Base-by-base conservation (phyloP, 257 asterid species). In the Parsonsia alboflavescens region DNA sequence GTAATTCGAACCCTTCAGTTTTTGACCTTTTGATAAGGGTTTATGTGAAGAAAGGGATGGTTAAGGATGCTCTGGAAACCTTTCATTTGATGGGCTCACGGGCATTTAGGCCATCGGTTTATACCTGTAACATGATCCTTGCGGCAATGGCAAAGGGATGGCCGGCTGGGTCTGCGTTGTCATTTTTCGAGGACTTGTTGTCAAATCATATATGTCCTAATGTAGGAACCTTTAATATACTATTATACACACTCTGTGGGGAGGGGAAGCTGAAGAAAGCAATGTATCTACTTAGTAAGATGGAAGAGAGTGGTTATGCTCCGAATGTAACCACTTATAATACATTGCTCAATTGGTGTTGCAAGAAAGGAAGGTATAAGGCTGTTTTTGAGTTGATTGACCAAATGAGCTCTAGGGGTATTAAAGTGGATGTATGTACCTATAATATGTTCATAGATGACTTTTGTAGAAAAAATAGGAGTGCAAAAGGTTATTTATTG, bases 251-350 rank as follows among this genome's bases (percentile, higher is more conserved):
- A 13, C 88, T 94, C 36, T 94, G 99, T 77, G 68, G 77, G 41
- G 84, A 87, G 52, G 97, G 97, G 73, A 88, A 89, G 73, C 78
- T 92, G 68, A 86, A 88, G 81, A 86, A 87, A 84, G 97, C 97
- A 0, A 82, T 77, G 22, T 82, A 84, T 85, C 84, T 94, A 56
- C 84, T 94, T 0, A 75, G 66, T 70, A 92, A 86, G 81, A 94
- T 94, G 96, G 97, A 90, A 87, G 92, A 88, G 81, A 87, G 97
- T 75, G 98, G 97, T 46, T 91, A 88, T 83, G 88, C 87, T n/a
- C 97, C 92, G 0, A 91, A 75, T 17, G 80, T 86, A 50, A 96
- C 92, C 78, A 90, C 97, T 85, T 94, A 94, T 78, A 94, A 94
- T 70, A 89, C 97, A 7, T 84, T 94, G 72, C 84, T 94, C 66